phyloP scores from a whole-genome alignment of 768 basidiomycete species.

The Leccinum subgranulosum region DNA sequence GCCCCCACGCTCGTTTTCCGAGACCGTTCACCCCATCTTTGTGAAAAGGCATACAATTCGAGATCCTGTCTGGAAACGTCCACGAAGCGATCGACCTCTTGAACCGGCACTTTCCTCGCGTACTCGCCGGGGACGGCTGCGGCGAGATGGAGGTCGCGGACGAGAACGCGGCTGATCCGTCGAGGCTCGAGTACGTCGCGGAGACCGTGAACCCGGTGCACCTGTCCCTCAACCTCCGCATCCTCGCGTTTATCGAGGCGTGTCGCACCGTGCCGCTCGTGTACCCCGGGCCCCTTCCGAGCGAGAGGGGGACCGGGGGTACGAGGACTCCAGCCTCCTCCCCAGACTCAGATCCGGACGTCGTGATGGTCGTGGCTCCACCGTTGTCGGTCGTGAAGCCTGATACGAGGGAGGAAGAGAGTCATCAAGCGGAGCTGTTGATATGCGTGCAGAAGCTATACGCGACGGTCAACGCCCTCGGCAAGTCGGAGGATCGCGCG shows the following conservation, averaged over 20 bases:
- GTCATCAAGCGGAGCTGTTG: conserved; percentile 47
- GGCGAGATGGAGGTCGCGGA: conserved; percentile 19
- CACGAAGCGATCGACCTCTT: conserved; percentile 66
- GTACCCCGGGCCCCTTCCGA: conserved; percentile 27
- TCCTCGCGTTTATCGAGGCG: conserved; percentile 84
- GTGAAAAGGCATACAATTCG: conserved; percentile 58
- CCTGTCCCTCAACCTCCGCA: conserved; percentile 79
- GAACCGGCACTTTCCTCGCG: conserved; percentile 70
- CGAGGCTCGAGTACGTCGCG: conserved; percentile 47
- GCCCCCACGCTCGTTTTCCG: background rate
- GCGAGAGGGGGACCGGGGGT: background rate
- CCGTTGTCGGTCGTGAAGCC: conserved; percentile 7
- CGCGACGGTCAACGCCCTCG: conserved; percentile 54
- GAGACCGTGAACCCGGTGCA: conserved; percentile 73
- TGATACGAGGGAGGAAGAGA: conserved; percentile 33
- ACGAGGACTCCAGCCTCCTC: conserved; percentile 1
- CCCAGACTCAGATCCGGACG: conserved; percentile 7
- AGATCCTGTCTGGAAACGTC: conserved; percentile 75
- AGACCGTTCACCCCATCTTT: background rate
- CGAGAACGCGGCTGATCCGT: conserved; percentile 25
- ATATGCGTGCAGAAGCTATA: conserved; percentile 66
- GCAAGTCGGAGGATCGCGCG: conserved; percentile 50
- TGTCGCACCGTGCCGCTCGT: conserved; percentile 69
- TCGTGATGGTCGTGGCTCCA: conserved; percentile 1
- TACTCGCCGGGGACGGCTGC: conserved; percentile 41